Conservation (phyloP, 306 rosid genomes). For the Cucurbita maxima region DNA sequence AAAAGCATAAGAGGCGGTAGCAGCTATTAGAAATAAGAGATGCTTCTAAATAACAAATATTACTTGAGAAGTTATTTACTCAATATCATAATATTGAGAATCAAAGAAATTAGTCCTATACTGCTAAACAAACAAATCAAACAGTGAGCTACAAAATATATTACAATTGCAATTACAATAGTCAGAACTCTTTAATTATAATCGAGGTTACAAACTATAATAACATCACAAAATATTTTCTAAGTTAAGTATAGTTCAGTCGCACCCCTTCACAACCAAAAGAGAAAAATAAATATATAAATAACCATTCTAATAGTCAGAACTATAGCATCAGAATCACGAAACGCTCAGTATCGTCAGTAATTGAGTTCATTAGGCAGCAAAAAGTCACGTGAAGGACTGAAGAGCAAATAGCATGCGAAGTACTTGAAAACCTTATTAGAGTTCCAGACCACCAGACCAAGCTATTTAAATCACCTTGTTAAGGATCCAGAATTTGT, state of each 20-base stretch:
- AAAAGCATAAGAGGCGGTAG: not conserved
- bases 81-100: not conserved
- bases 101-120: not conserved
- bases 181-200: not conserved
- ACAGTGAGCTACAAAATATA: not conserved
- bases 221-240: not conserved
- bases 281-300: not conserved
- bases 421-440: not conserved
- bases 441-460: not conserved
- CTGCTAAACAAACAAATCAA: not conserved
- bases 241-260: not conserved
- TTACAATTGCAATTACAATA: not conserved
- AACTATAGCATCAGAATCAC: not conserved
- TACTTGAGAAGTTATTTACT: not conserved
- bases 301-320: not conserved
- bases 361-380: not conserved
- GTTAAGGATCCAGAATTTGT: not conserved
- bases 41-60: not conserved
- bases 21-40: not conserved
- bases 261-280: not conserved
- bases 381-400: not conserved
- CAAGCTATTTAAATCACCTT: not conserved
- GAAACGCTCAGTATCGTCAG: not conserved
- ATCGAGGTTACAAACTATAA: not conserved
- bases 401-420: not conserved